Evolutionary conservation across 2,329 filamentous ascomycete genomes (phyloP), one percentile per base, ranked within the genome.

Genomic region (Trichoderma pleuroti): DNA sequence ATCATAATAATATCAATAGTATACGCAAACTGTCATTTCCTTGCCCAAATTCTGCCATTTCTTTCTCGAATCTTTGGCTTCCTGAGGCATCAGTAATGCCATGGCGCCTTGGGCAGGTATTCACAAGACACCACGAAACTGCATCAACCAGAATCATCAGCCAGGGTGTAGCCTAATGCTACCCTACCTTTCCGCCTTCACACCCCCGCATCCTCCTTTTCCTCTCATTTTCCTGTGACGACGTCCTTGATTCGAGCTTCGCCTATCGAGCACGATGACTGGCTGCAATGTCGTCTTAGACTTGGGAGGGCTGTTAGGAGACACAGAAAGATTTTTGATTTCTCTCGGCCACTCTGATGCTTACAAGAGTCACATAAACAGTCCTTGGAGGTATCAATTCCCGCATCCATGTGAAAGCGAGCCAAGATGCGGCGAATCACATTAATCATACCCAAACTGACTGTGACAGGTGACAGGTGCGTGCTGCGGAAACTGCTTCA

Each of bases 231-330:
- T 42, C 16, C n/a, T 36, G 39, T 39, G 16, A 28, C 42, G 63
- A 34, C 63, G 21, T 42, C 24, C 5, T 8, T 18, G 49, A 42
- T 21, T 10, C 8, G 21, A 42, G 3, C 49, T 42, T 66, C 63
- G 63, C 63, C 49, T 66, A 66, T 30, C 16, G 16, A 57, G 63
- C 63, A 28, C 52, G 26, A 21, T 66, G 63, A 66, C 63, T 66
- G 63, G 63, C 63, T 26, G 5, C n/a, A 26, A 11, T n/a, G 24
- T 4, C 34, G 16, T 66, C 32, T 57, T 66, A 42, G 11, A 42
- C 32, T 66, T 66, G 8, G 32, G 36, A 5, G n/a, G 56, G 49
- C 28, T 63, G 59, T 49, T 26, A 28, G 39, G 54, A 36, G 49
- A 42, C 16, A 28, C 26, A 66, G 32, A 36, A 39, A 34, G 16